These are phyloP conservation scores for Pestalotiopsis sp. DNA, from an alignment of 2,329 filamentous ascomycete genomes.

Conservation along the genomic window DNA sequence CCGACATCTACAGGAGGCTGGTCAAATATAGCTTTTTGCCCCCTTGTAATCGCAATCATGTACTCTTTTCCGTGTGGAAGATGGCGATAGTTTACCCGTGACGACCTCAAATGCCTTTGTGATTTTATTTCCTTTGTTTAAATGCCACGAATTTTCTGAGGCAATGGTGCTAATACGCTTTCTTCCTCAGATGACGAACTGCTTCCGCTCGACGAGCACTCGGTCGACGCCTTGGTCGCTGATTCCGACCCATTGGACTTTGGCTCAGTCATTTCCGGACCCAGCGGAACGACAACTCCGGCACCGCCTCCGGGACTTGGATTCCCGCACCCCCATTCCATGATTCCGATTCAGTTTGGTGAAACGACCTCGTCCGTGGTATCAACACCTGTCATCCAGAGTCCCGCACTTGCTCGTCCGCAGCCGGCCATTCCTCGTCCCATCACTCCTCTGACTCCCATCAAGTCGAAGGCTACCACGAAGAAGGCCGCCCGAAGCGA, in stretches of 20 bases:
- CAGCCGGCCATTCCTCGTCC: slow-evolving; percentile 33
- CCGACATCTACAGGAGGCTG: slow-evolving; percentile 39
- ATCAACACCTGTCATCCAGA: slow-evolving; percentile 24
- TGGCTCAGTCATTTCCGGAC: slow-evolving; percentile 8
- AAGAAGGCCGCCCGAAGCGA: slow-evolving; percentile 28
- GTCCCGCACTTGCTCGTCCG: slow-evolving; percentile 20
- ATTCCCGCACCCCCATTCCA: slow-evolving; percentile 35
- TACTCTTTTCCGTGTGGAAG: slow-evolving; percentile 50
- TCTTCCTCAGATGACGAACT: slow-evolving; percentile 62
- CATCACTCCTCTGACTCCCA: slow-evolving; percentile 34
- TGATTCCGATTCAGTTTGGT: slow-evolving; percentile 17
- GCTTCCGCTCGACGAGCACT: slow-evolving; percentile 62
- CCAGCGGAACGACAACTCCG: slow-evolving; percentile 34
- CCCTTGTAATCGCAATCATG: slow-evolving; percentile 39
- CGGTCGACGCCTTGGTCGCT: slow-evolving; percentile 71
- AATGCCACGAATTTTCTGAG: slow-evolving; percentile 24
- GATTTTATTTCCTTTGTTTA: slow-evolving; percentile 26
- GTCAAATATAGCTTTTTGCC: slow-evolving; percentile 53
- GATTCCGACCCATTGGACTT: slow-evolving; percentile 44
- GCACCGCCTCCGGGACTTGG: slow-evolving; percentile 51
- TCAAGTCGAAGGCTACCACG: slow-evolving; percentile 25
- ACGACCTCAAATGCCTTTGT: slow-evolving; percentile 43
- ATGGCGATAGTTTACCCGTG: slow-evolving; percentile 64
- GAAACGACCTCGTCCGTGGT: slow-evolving; percentile 21
- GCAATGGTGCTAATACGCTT: slow-evolving; percentile 32